These are phyloP conservation scores for Amesomyces nigricolor DNA, from an alignment of 2,329 filamentous ascomycete species.

Conservation along the genomic window DNA sequence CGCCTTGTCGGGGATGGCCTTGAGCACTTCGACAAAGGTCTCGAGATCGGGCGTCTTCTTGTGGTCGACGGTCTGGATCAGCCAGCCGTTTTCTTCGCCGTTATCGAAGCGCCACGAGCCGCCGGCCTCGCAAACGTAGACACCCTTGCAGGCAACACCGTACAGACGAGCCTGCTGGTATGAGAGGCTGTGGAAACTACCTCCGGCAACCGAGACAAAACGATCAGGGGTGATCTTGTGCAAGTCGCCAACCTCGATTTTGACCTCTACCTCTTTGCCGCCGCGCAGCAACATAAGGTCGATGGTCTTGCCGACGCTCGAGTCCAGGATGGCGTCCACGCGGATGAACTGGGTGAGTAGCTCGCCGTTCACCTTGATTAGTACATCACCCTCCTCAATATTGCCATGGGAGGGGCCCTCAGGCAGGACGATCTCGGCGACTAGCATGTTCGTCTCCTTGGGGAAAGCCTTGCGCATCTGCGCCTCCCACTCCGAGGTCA, in stretches of 20 bases:
- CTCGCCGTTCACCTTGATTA: slow-evolving; percentile 89
- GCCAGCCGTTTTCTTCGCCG: slow-evolving; percentile 76
- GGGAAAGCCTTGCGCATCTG: slow-evolving; percentile 78
- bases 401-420: slow-evolving; percentile 82
- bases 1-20: slow-evolving; percentile 72
- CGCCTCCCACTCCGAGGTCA: slow-evolving; percentile 81
- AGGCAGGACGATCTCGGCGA: slow-evolving; percentile 90
- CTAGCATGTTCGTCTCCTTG: slow-evolving; percentile 92
- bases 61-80: slow-evolving; percentile 88
- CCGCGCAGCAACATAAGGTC: slow-evolving; percentile 81
- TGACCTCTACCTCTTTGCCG: slow-evolving; percentile 78
- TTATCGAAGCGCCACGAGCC: slow-evolving; percentile 94
- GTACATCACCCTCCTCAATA: slow-evolving; percentile 88
- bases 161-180: slow-evolving; percentile 97
- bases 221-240: slow-evolving; percentile 93
- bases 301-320: slow-evolving; percentile 73
- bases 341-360: slow-evolving; percentile 89
- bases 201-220: slow-evolving; percentile 90
- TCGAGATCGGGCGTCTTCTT: slow-evolving; percentile 83
- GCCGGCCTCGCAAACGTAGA: slow-evolving; percentile 90
- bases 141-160: slow-evolving; percentile 83
- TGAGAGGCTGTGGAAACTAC: slow-evolving; percentile 90
- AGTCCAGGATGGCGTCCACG: slow-evolving; percentile 86
- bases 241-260: slow-evolving; percentile 79
- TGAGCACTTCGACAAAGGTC: slow-evolving; percentile 87